Evolutionary conservation across 1,139 yeast species (phyloP).

Genomic region (Zygoascus sp.): DNA sequence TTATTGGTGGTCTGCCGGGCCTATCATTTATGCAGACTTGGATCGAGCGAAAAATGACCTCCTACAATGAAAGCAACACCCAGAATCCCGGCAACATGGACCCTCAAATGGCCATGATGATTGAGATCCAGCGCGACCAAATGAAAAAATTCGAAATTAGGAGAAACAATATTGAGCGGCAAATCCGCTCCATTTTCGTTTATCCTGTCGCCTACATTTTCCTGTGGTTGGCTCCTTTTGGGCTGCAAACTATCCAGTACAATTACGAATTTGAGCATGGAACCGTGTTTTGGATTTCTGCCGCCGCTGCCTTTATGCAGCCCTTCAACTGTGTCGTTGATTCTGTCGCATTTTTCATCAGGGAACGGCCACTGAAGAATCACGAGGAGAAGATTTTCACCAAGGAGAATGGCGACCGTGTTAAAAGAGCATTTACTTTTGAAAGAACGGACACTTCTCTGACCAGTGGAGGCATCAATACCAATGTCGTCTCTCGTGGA

Average conservation of each 20-base stretch:
- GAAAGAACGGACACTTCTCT: constrained; percentile 4
- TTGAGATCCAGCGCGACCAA: constrained; percentile 53
- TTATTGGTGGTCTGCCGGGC: constrained; percentile 29
- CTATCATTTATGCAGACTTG: constrained; percentile 24
- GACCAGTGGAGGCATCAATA: background rate
- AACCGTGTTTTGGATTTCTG: constrained; percentile 61
- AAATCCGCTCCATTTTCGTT: constrained; percentile 72
- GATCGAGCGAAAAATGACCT: constrained; percentile 3
- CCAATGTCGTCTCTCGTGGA: background rate
- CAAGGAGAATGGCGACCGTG: constrained; percentile 20
- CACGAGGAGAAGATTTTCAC: constrained; percentile 29
- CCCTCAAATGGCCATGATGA: constrained; percentile 31
- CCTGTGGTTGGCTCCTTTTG: constrained; percentile 77
- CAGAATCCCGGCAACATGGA: constrained; percentile 13
- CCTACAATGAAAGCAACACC: background rate
- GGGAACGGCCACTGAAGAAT: constrained; percentile 74
- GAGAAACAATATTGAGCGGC: constrained; percentile 65
- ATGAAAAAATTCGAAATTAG: constrained; percentile 56
- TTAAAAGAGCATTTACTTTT: constrained; percentile 14
- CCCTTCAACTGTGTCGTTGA: constrained; percentile 80
- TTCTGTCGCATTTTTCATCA: constrained; percentile 63
- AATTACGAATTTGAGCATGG: constrained; percentile 33
- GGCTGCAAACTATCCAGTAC: constrained; percentile 60
- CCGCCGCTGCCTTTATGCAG: constrained; percentile 68
- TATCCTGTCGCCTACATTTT: constrained; percentile 80